Percentiles rank a stretch among this genome's conserved stretches.
Conservation (phyloP, 2,329 filamentous ascomycete genomes). For the Botrytis paeoniae region DNA sequence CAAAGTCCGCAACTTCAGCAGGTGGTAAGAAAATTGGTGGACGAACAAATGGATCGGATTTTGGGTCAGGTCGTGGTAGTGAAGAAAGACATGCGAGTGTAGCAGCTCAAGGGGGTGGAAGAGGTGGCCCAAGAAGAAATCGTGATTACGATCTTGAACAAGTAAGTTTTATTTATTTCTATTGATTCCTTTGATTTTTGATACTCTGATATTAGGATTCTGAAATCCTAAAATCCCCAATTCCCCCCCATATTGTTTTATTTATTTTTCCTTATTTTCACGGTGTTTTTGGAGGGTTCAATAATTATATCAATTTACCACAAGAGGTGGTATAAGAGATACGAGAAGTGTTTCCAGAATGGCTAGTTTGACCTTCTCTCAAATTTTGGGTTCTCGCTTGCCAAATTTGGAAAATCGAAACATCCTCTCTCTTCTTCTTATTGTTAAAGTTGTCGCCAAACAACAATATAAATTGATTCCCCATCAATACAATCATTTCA, state of each 20-base stretch:
- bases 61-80: slow-evolving; percentile 67
- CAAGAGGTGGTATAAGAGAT: not conserved
- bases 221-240: not conserved
- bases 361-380: not conserved
- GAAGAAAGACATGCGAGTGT: slow-evolving; percentile 69
- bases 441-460: slow-evolving; percentile 8
- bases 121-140: slow-evolving; percentile 68
- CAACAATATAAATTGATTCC: not conserved
- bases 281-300: not conserved
- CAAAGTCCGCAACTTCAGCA: slow-evolving; percentile 51
- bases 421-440: not conserved
- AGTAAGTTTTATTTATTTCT: slow-evolving; percentile 61
- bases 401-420: slow-evolving; percentile 6
- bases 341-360: not conserved
- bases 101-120: slow-evolving; percentile 50
- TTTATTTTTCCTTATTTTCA: not conserved
- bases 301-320: not conserved
- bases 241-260: too few relatives aligned
- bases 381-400: slow-evolving; percentile 4
- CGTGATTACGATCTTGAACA: slow-evolving; percentile 81
- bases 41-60: slow-evolving; percentile 51
- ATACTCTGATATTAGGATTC: not conserved
- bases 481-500: not conserved
- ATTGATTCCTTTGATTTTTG: slow-evolving; percentile 25
- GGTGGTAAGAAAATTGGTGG: slow-evolving; percentile 56